These are phyloP conservation scores for Jimgerdemannia lactiflua DNA, from an alignment of 192 early-diverging fungal genomes.

Conservation along the genomic window DNA sequence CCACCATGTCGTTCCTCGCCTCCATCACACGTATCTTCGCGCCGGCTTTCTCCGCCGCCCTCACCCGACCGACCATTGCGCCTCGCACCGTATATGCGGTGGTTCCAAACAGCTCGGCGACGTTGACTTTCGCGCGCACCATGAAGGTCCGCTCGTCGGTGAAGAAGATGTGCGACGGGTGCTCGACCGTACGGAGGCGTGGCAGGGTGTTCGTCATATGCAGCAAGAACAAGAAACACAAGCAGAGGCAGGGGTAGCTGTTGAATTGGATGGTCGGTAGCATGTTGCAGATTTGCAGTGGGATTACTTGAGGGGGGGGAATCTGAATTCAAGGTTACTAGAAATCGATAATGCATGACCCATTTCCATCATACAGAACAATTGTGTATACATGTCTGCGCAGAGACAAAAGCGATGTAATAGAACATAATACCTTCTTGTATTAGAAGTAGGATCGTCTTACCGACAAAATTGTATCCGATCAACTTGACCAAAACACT, in stretches of 20 bases:
- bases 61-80: background rate
- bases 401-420: too few relatives aligned
- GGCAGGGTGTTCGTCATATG: slow-evolving; percentile 88
- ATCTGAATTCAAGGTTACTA: too few relatives aligned
- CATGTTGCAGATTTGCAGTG: too few relatives aligned
- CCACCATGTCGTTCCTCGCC: background rate
- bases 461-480: too few relatives aligned
- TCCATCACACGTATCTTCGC: background rate
- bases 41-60: background rate
- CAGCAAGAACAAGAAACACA: slow-evolving; percentile 91
- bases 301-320: too few relatives aligned
- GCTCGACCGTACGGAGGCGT: slow-evolving; percentile 81
- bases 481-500: too few relatives aligned
- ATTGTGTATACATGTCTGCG: too few relatives aligned
- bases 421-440: too few relatives aligned
- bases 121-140: slow-evolving; percentile 45
- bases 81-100: background rate
- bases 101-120: slow-evolving; percentile 8
- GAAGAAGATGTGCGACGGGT: slow-evolving; percentile 88
- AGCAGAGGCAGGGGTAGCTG: slow-evolving; percentile 82
- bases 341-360: too few relatives aligned
- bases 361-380: too few relatives aligned
- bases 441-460: too few relatives aligned
- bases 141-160: slow-evolving; percentile 91
- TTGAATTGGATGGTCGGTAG: too few relatives aligned